Evolutionary conservation across 2,329 filamentous ascomycete species (phyloP), one percentile per base, ranked within the genome.

Genomic region (Penicillium sp.): DNA sequence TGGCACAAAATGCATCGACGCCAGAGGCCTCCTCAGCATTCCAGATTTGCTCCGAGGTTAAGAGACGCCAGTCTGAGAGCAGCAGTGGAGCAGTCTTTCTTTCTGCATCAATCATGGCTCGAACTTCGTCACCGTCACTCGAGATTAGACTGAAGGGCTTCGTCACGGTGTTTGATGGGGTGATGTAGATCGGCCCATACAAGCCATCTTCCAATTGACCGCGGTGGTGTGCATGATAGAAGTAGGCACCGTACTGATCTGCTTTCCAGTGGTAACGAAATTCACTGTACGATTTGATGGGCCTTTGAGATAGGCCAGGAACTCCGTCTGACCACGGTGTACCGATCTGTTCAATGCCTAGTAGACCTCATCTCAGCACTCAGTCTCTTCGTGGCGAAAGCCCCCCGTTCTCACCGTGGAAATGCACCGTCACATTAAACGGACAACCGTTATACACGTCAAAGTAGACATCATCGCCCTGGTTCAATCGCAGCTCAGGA

Each of bases 311-410:
- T 2, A 88, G 70, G 1, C 85, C 85, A 0, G 85, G 83, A 0
- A 85, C 82, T 33, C 86, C 86, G 60, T 89, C 86, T 0, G 84
- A 82, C 85, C 85, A 88, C 0, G 84, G 83, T 0, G 84, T 87
- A 22, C 75, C 74, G 1, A 73, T 64, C 76, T 85, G 83, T 42
- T 66, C 64, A 40, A 74, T 72, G 19, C 71, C 71, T 71, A 45
- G n/a, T 14, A 13, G 4, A 4, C 3, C 13, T 10, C 11, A 16
- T 4, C 1, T 65, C 35, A 64, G 48, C 22, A 28, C 11, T 26
- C 5, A 4, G 4, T 7, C 6, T 38, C 22, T 7, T 7, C 2
- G 25, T n/a, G 10, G 2, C 30, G 11, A 28, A 14, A 10, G n/a
- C 22, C 8, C 8, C 2, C 14, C 26, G 10, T 10, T 6, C 65